phyloP scores from a whole-genome alignment of 495 filamentous ascomycete genomes.

The Glonium stellatum region DNA sequence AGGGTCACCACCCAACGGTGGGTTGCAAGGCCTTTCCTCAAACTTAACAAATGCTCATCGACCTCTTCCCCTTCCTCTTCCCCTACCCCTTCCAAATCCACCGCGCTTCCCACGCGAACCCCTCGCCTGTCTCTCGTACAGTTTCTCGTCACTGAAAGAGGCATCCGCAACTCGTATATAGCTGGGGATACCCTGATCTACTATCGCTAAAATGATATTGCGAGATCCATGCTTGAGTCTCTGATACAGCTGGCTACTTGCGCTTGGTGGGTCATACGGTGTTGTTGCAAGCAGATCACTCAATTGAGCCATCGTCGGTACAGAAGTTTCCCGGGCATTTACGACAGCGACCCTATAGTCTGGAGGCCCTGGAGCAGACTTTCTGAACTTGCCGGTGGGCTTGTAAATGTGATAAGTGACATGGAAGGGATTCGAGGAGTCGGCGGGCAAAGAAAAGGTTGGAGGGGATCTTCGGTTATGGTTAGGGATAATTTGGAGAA shows the following conservation, averaged over 20 bases:
- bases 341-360: slow-evolving; percentile 79
- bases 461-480: slow-evolving; percentile 48
- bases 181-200: slow-evolving; percentile 84
- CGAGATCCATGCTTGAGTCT: slow-evolving; percentile 72
- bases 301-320: slow-evolving; percentile 69
- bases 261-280: slow-evolving; percentile 54
- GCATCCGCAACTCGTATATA: slow-evolving; percentile 75
- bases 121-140: slow-evolving; percentile 50
- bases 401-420: slow-evolving; percentile 77
- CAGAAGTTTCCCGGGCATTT: slow-evolving; percentile 59
- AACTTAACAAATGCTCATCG: slow-evolving; percentile 23
- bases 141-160: slow-evolving; percentile 63
- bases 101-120: slow-evolving; percentile 32
- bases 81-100: slow-evolving; percentile 40
- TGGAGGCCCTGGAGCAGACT: slow-evolving; percentile 63
- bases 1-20: background rate
- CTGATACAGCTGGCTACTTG: slow-evolving; percentile 26
- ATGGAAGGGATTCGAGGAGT: slow-evolving; percentile 46
- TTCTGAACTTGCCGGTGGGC: slow-evolving; percentile 61
- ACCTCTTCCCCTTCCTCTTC: slow-evolving; percentile 38
- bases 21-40: background rate
- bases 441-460: slow-evolving; percentile 13
- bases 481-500: slow-evolving; percentile 65
- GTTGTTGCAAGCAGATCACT: slow-evolving; percentile 59
- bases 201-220: slow-evolving; percentile 77